A percentile compares a stretch with the other conserved stretches of the same genome.
phyloP scores from a whole-genome alignment of 2,329 filamentous ascomycete species.

The Phaeosphaeria sp. region DNA sequence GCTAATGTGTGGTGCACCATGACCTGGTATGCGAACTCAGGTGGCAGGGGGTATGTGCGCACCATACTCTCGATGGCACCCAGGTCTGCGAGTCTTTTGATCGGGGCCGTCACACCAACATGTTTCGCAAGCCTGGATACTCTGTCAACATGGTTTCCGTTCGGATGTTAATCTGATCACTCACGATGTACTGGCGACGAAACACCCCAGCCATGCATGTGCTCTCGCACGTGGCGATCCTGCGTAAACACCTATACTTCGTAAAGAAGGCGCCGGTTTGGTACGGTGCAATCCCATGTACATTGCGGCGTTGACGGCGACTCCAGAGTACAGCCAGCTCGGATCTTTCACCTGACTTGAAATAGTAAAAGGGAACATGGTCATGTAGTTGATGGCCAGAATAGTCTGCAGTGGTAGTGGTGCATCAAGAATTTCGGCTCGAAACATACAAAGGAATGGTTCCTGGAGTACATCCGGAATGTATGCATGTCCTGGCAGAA shows the following conservation, averaged over 20 bases:
- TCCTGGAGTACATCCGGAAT: constrained; percentile 11
- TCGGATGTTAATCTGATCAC: background rate
- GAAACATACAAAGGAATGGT: constrained; percentile 14
- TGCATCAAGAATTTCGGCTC: constrained; percentile 15
- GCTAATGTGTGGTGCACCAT: constrained; percentile 31
- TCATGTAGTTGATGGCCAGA: constrained; percentile 25
- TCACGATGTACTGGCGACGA: constrained; percentile 25
- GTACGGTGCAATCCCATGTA: constrained; percentile 28
- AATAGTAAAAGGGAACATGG: constrained; percentile 24
- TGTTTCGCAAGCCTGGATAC: constrained; percentile 21
- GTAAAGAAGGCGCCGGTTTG: constrained; percentile 18
- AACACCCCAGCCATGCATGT: constrained; percentile 30
- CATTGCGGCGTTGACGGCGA: constrained; percentile 29
- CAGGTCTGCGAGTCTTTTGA: constrained; percentile 21
- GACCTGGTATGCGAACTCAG: constrained; percentile 28
- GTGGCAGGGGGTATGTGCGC: constrained; percentile 19
- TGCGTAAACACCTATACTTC: constrained; percentile 22
- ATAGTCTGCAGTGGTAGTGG: constrained; percentile 28
- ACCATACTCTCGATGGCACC: constrained; percentile 25
- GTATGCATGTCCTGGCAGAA: constrained; percentile 9
- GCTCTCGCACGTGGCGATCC: constrained; percentile 21
- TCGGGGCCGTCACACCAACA: constrained; percentile 21
- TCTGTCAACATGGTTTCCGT: background rate
- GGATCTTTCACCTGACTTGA: constrained; percentile 21
- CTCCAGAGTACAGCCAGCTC: constrained; percentile 31